Evolutionary conservation across 2,329 filamentous ascomycete species (phyloP), one percentile per base, ranked within the genome.

Genomic region (Colletotrichum zoysiae): DNA sequence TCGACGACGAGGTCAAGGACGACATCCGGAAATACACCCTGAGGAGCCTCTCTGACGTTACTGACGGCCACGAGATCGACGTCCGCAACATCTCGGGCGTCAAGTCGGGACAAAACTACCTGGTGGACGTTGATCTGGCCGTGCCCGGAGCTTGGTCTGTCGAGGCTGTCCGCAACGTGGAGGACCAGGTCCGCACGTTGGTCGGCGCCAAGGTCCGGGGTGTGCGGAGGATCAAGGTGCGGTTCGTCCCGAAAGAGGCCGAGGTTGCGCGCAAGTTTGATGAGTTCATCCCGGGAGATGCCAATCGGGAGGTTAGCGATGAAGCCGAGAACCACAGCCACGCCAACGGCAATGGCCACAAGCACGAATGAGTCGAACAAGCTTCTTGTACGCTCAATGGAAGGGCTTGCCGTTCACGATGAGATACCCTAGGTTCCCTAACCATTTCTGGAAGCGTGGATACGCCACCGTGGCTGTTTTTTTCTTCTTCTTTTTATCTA

Each of bases 91-190:
- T 98, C 3, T 93, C 94, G 75, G 96, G 96, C 66, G 88, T 97
- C 82, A 99, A 99, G 83, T 96, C 94, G 4, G 96, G 96, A 40
- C 96, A 98, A 81, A 99, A 98, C 83, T 98, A 97, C 80, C 86
- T 98, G 40, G 91, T 98, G 76, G 96, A 98, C 76, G 81, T 99
- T 9, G 95, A 97, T 80, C 83, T 98, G 73, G 92, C 90, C 2
- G 93, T 97, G 20, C 94, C 95, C 0, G 88, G 87, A 30, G 84
- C 85, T 44, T 97, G 93, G 92, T 92, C 92, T 0, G 85, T 99
- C 7, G 89, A 91, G 65, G 88, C 92, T 66, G 89, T 91, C 9
- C 86, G 89, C 48, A 83, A 87, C 20, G 85, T 97, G 18, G 96
- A 99, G 81, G 89, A 92, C 46, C 84, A 86, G 3, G 87, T 98